Evolutionary conservation across 495 filamentous ascomycete genomes (phyloP).

Genomic region (Neurospora pannonica): DNA sequence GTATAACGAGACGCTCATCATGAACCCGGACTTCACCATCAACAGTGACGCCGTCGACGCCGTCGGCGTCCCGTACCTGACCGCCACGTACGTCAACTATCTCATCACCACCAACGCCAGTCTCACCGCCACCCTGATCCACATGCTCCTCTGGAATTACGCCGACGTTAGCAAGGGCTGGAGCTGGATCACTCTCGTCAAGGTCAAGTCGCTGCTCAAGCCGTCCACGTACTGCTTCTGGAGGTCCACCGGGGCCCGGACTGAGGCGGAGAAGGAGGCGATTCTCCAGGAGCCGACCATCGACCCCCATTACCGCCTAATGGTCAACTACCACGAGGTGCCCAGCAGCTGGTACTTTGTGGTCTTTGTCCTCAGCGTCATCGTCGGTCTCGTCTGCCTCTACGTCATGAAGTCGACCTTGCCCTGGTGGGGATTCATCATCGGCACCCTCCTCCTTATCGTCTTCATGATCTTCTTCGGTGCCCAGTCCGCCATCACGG

Average conservation of each 20-base stretch:
- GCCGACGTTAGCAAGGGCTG: slow-evolving; percentile 29
- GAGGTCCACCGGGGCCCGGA: background rate
- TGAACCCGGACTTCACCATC: slow-evolving; percentile 18
- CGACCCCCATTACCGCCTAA: slow-evolving; percentile 22
- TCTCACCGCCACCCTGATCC: slow-evolving; percentile 35
- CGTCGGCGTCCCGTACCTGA: slow-evolving; percentile 34
- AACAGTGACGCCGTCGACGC: background rate
- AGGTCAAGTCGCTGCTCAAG: slow-evolving; percentile 10
- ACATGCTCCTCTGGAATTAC: slow-evolving; percentile 34
- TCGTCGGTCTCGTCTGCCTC: slow-evolving; percentile 36
- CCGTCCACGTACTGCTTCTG: slow-evolving; percentile 9
- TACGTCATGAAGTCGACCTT: slow-evolving; percentile 40
- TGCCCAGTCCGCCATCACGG: background rate
- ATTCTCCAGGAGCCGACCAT: background rate
- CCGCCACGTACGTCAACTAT: slow-evolving; percentile 23
- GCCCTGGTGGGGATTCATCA: slow-evolving; percentile 46
- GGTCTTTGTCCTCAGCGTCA: slow-evolving; percentile 36
- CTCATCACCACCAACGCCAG: slow-evolving; percentile 33
- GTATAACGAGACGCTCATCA: slow-evolving; percentile 26
- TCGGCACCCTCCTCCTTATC: slow-evolving; percentile 30
- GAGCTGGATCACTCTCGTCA: slow-evolving; percentile 10
- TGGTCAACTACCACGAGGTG: slow-evolving; percentile 39
- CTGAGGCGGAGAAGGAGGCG: background rate
- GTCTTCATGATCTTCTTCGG: slow-evolving; percentile 17
- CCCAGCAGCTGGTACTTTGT: slow-evolving; percentile 47